Evolutionary conservation across 1,284 basidiomycete genomes (phyloP), one percentile per base, ranked within the genome.

Genomic region (Pyrrhoderma noxium): DNA sequence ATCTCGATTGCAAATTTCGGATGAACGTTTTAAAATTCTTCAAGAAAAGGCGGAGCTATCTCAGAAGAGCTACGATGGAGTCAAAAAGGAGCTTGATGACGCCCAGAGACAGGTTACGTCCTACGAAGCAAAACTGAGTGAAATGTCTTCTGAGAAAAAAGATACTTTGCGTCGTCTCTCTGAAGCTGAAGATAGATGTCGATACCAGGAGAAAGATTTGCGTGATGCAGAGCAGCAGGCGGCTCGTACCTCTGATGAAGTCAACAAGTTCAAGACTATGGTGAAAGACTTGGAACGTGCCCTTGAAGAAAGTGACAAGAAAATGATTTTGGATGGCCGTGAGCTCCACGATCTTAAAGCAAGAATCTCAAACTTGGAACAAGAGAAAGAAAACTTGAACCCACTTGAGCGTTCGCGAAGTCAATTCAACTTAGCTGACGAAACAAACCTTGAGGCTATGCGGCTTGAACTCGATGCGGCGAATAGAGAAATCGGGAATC

Each of bases 381-480:
- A 65, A 41, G 72, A 69, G 55, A 70, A 60, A 38, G 67, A 68
- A 49, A 62, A 63, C 56, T 57, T 64, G 23, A 60, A 65, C 11
- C 63, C 65, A 58, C 44, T 69, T 59, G 38, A 40, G 8, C n/a
- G 21, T 7, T 40, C 38, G 8, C 38, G 38, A n/a, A 16, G n/a
- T 14, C 16, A 40, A 16, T 8, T 5, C 21, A 16, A 22, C 21
- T 40, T 22, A 4, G 16, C 21, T 8, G 59, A 75, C 58, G 46
- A 38, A 8, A 36, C 36, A 31, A 80, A 83, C 38, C 69, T 74
- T 14, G 71, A 75, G 54, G 75, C 72, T 0, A 70, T 94, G 39
- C 88, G 93, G 63, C 72, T 74, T 4, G 86, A 93, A 56, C 75
- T 94, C 21, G 85, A 90, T 55, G 77, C 81, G 1, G 91, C 92